A percentile compares a stretch with the other conserved stretches of the same genome.
Evolutionary conservation across 2,329 filamentous ascomycete species (phyloP).

Genomic region (Fusarium sp.): DNA sequence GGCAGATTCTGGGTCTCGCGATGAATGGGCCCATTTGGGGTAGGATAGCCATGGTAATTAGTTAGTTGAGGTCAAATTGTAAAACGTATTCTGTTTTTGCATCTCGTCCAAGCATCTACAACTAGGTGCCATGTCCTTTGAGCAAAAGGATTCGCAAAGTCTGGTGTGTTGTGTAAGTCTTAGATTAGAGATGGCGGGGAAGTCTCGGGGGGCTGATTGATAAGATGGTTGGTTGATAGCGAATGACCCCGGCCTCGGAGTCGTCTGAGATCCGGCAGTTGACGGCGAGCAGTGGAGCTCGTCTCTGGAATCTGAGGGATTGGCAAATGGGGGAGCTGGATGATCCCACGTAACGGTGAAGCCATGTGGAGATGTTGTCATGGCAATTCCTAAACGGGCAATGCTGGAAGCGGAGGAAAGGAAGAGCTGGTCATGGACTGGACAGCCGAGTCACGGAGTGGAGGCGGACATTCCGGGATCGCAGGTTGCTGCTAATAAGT

Average conservation of each 20-base stretch:
- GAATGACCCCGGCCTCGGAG: not conserved
- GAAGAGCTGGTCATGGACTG: not conserved
- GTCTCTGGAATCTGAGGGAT: not conserved
- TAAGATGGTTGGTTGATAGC: not conserved
- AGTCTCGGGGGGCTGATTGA: not conserved
- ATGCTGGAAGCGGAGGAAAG: not conserved
- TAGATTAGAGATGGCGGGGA: too few relatives aligned
- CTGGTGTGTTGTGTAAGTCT: too few relatives aligned
- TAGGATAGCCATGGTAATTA: too few relatives aligned
- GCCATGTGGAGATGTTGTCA: not conserved
- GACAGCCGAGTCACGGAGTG: not conserved
- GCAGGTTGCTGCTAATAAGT: not conserved
- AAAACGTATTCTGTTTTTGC: too few relatives aligned
- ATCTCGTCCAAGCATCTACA: too few relatives aligned
- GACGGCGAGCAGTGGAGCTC: slow-evolving; percentile 7
- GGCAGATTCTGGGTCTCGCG: too few relatives aligned
- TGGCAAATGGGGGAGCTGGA: not conserved
- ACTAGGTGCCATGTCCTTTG: too few relatives aligned
- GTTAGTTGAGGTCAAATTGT: too few relatives aligned
- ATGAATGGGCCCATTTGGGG: too few relatives aligned
- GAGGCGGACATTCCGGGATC: not conserved
- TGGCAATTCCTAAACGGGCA: not conserved
- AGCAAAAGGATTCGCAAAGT: too few relatives aligned
- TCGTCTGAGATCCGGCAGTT: not conserved
- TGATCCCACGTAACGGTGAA: not conserved